Base-by-base conservation (phyloP, 345 rosid genomes). In the Salix suchowensis region DNA sequence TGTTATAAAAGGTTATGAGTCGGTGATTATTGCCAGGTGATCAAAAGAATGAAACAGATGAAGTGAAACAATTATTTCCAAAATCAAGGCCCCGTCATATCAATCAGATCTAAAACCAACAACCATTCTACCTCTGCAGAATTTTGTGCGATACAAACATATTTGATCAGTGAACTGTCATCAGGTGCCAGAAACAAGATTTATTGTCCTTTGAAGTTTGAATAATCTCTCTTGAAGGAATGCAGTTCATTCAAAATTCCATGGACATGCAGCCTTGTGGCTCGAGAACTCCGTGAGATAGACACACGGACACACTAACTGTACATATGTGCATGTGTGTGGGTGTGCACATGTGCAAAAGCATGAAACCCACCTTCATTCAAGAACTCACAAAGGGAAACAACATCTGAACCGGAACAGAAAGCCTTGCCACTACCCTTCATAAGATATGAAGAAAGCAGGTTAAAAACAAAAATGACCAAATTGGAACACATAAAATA, bases 391-490 rank as follows among this genome's bases (percentile, higher is more conserved):
- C 81, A 82, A 64, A 95, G 91, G 71, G 90, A 72, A 67, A 89
- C 79, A 4, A 87, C 92, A 87, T 95, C 98, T 44, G 85, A 85
- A 24, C 98, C 98, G 16, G 97, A 87, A 86, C 94, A 93, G 80
- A 93, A 95, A 55, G 91, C 94, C 86, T 82, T 88, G 83, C 89
- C 96, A 73, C 84, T 84, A 85, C 93, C 98, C 98, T 95, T 88
- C 84, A 90, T 55, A 74, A 76, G 60, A 82, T 77, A 67, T 60
- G 7, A 75, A 85, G 76, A 75, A 26, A 78, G 82, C 74, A 79
- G 80, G 74, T 90, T 78, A 89, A 72, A 82, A 54, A 60, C 30
- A 28, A 44, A 66, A 12, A 68, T 50, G 26, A 4, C 60, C 71
- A 52, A 74, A 76, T 73, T 62, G 73, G 74, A 60, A 28, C 74